phyloP scores from a whole-genome alignment of 306 rosid genomes.

The Trichosanthes truncata region DNA sequence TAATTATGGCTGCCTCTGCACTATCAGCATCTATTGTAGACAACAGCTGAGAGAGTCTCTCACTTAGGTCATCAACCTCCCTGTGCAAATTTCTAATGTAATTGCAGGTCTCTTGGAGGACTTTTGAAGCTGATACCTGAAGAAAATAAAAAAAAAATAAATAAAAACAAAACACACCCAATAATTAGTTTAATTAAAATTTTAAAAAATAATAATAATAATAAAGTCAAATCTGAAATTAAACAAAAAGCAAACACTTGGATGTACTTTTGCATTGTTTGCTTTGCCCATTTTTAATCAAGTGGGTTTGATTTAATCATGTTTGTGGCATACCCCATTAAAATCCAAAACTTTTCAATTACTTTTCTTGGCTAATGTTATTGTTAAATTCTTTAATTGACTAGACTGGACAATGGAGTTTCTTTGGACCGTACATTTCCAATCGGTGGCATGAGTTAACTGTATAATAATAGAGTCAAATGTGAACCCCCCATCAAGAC shows the following conservation, averaged over 20 bases:
- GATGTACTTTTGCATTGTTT: background rate
- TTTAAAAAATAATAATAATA: background rate
- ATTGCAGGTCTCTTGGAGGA: conserved; percentile 98
- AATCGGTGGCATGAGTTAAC: conserved; percentile 1
- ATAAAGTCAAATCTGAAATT: background rate
- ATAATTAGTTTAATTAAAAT: background rate
- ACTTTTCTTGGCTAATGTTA: background rate
- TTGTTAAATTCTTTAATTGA: conserved; percentile 9
- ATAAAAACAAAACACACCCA: background rate
- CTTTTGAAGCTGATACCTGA: conserved; percentile 96
- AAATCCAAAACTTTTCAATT: background rate
- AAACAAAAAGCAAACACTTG: background rate
- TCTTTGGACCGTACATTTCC: background rate
- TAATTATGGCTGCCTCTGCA: conserved; percentile 83
- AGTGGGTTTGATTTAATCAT: background rate
- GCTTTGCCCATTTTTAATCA: background rate
- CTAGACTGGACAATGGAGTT: background rate
- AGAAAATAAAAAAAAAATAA: too few species aligned
- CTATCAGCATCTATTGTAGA: conserved; percentile 86
- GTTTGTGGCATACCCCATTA: background rate
- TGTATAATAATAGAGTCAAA: background rate
- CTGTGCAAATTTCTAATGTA: conserved; percentile 79
- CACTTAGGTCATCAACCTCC: conserved; percentile 88
- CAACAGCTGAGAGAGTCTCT: conserved; percentile 78
- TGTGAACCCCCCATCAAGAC: conserved; percentile 2